Evolutionary conservation across 768 basidiomycete species (phyloP).

Genomic region (Botryobasidium botryosum): DNA sequence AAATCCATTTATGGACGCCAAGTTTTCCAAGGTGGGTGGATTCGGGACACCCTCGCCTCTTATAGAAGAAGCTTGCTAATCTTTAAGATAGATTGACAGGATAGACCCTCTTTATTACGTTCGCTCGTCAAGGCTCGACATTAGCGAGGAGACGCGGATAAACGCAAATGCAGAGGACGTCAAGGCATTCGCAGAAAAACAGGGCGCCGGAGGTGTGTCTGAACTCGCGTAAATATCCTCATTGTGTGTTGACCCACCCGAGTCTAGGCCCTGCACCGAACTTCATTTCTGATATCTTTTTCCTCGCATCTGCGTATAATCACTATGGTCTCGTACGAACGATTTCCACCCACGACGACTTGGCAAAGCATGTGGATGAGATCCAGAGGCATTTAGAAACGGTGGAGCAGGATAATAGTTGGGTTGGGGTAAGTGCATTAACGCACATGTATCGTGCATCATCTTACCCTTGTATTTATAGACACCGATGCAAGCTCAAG

Average conservation of each 20-base stretch:
- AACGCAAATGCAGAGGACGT: conserved; percentile 85
- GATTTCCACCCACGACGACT: conserved; percentile 45
- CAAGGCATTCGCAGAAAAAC: conserved; percentile 45
- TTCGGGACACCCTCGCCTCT: neutral
- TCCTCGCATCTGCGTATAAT: conserved; percentile 67
- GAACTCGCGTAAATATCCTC: neutral
- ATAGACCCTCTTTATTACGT: conserved; percentile 76
- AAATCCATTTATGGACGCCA: conserved; percentile 89
- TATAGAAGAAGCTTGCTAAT: neutral
- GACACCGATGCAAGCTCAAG: conserved; percentile 59
- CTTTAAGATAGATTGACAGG: conserved; percentile 74
- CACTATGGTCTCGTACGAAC: conserved; percentile 81
- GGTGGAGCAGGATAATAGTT: conserved; percentile 58
- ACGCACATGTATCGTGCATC: conserved; percentile 4
- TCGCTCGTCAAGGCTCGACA: conserved; percentile 49
- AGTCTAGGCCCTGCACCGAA: conserved; percentile 46
- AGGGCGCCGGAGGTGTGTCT: conserved; percentile 17
- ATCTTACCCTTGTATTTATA: conserved; percentile 17
- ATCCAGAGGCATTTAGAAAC: conserved; percentile 60
- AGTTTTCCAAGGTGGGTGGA: conserved; percentile 56
- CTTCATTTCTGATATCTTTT: conserved; percentile 93
- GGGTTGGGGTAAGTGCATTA: conserved; percentile 50
- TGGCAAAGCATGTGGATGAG: conserved; percentile 36
- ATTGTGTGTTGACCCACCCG: neutral
- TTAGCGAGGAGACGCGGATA: conserved; percentile 84